These are phyloP conservation scores for Apiospora marii DNA, from an alignment of 2,329 filamentous ascomycete species.

Conservation along the genomic window DNA sequence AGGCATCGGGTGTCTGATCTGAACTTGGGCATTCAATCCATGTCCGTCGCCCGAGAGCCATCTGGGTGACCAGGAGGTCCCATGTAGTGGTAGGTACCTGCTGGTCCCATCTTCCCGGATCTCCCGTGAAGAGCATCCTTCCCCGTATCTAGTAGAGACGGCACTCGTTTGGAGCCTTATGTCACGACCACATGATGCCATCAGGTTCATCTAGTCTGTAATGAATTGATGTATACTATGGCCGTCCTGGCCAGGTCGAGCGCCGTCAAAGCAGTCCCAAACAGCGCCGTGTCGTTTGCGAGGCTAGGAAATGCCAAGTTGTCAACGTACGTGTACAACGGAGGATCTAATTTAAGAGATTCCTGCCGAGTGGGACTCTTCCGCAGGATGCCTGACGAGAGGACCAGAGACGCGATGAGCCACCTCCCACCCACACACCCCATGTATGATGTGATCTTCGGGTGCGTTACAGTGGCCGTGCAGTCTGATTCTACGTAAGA, in stretches of 20 bases:
- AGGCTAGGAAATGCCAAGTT: slow-evolving; percentile 12
- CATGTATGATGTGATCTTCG: slow-evolving; percentile 13
- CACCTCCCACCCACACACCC: slow-evolving; percentile 17
- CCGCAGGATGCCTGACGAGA: slow-evolving; percentile 1
- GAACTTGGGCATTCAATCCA: slow-evolving; percentile 8
- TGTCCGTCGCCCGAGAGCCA: slow-evolving; percentile 2
- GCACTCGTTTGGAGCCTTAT: neutral
- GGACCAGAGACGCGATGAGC: slow-evolving; percentile 18
- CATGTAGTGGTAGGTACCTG: neutral
- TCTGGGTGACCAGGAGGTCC: neutral
- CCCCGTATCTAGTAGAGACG: slow-evolving; percentile 1
- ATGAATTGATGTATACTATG: neutral
- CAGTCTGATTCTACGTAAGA: slow-evolving; percentile 8
- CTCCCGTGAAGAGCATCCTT: slow-evolving; percentile 5
- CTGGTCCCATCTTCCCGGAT: slow-evolving; percentile 9
- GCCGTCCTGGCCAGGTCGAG: neutral
- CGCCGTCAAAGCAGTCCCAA: neutral
- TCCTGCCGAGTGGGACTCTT: slow-evolving; percentile 17
- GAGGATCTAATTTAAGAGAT: slow-evolving; percentile 22
- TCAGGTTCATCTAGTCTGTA: neutral
- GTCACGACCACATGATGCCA: neutral
- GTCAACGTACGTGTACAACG: slow-evolving; percentile 20
- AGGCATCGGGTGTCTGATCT: slow-evolving; percentile 2
- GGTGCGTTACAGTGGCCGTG: slow-evolving; percentile 18
- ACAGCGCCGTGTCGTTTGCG: slow-evolving; percentile 1